These are phyloP conservation scores for Cadophora sp. DNA, from an alignment of 2,329 filamentous ascomycete genomes.

Conservation along the genomic window DNA sequence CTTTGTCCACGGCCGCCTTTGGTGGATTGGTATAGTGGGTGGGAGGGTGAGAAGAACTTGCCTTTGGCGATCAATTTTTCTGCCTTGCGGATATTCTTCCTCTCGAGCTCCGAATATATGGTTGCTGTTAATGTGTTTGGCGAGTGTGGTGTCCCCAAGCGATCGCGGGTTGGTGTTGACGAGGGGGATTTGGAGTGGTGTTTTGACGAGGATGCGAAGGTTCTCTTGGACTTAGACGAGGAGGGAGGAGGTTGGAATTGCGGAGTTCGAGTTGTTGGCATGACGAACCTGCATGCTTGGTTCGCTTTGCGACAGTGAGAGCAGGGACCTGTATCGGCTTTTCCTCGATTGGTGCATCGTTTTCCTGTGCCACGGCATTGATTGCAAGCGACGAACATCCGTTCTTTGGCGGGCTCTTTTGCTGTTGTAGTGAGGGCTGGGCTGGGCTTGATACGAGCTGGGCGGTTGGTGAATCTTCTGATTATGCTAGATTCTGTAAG, in stretches of 20 bases:
- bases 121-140: constrained; percentile 5
- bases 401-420: background rate
- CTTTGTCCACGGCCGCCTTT: background rate
- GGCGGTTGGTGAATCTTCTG: constrained; percentile 11
- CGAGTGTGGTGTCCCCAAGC: constrained; percentile 1
- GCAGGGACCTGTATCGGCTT: constrained; percentile 35
- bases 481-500: constrained; percentile 5
- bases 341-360: constrained; percentile 31
- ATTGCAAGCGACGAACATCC: constrained; percentile 32
- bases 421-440: background rate
- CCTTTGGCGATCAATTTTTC: constrained; percentile 10
- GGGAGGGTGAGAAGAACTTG: constrained; percentile 5
- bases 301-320: constrained; percentile 25
- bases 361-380: constrained; percentile 30
- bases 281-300: constrained; percentile 33
- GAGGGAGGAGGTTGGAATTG: background rate
- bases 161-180: background rate
- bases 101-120: constrained; percentile 15
- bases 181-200: background rate
- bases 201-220: background rate
- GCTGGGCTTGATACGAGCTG: background rate
- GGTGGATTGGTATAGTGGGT: constrained; percentile 3
- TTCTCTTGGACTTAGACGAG: background rate
- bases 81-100: background rate
- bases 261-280: background rate